Evolutionary conservation across 2,329 filamentous ascomycete genomes (phyloP).

Genomic region (Pyrenophora seminiperda): DNA sequence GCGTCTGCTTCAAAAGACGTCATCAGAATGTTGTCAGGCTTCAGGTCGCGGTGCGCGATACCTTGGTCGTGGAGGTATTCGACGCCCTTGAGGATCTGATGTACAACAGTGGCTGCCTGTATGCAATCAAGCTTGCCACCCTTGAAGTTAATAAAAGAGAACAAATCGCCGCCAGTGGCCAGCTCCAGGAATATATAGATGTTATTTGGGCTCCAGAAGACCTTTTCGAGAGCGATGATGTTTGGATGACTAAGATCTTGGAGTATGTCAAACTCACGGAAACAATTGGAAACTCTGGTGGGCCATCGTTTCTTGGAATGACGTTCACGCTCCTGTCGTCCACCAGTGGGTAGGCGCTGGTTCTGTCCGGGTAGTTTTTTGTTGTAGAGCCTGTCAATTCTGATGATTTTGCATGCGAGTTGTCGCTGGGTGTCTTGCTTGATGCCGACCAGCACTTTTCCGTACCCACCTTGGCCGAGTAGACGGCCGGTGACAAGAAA

Average conservation of each 20-base stretch:
- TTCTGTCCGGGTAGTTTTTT: conserved; percentile 8
- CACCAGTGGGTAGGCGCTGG: conserved; percentile 9
- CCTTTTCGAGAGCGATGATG: conserved; percentile 62
- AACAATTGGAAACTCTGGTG: conserved; percentile 31
- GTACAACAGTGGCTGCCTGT: conserved; percentile 59
- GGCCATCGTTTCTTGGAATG: conserved; percentile 28
- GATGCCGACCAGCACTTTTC: conserved; percentile 60
- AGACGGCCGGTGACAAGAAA: conserved; percentile 58
- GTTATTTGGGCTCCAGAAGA: conserved; percentile 58
- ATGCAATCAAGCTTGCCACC: conserved; percentile 54
- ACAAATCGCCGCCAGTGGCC: conserved; percentile 64
- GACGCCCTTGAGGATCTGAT: conserved; percentile 63
- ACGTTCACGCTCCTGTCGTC: conserved; percentile 1
- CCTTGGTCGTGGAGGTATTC: conserved; percentile 61
- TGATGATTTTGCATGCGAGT: conserved; percentile 71
- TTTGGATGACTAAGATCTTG: conserved; percentile 64
- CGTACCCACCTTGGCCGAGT: conserved; percentile 61
- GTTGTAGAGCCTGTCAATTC: conserved; percentile 48
- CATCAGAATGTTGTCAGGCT: conserved; percentile 68
- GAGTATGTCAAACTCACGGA: conserved; percentile 56
- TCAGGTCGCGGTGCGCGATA: conserved; percentile 67
- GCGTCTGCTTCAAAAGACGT: conserved; percentile 57
- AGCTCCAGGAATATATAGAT: conserved; percentile 67
- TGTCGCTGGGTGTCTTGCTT: conserved; percentile 62
- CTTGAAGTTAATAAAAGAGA: conserved; percentile 62